Conservation (phyloP, 2,329 filamentous ascomycete species). For the Colletotrichum nymphaeae region DNA sequence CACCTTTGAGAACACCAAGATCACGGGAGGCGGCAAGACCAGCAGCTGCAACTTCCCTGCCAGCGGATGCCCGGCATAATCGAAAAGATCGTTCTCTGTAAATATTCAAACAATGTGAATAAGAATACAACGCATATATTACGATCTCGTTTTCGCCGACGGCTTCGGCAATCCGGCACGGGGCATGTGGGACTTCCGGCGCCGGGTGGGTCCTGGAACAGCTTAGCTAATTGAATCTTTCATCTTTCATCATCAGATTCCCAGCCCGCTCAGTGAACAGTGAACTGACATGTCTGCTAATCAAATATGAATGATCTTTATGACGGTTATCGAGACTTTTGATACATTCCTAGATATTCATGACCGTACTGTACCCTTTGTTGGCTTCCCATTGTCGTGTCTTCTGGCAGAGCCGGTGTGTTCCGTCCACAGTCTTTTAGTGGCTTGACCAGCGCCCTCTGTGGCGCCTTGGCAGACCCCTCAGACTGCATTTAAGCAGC, state of each 20-base stretch:
- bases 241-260: not conserved
- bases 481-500: not conserved
- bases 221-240: not conserved
- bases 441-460: no score
- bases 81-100: not conserved
- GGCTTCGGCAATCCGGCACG: not conserved
- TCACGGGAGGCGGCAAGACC: conserved; percentile 30
- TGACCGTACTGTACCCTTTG: not conserved
- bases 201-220: not conserved
- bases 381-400: not conserved
- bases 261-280: not conserved
- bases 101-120: not conserved
- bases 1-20: conserved; percentile 27
- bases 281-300: not conserved
- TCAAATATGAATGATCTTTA: no score
- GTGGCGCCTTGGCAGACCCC: not conserved
- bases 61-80: conserved; percentile 24
- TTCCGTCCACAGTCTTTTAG: no score
- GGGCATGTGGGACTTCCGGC: not conserved
- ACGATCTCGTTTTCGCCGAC: not conserved
- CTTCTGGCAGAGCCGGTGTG: not conserved
- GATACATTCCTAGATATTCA: no score
- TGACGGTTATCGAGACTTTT: no score
- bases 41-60: conserved; percentile 30
- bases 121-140: not conserved